Evolutionary conservation across 2,329 filamentous ascomycete species (phyloP), one percentile per base, ranked within the genome.

Genomic region (Botrytis porri): DNA sequence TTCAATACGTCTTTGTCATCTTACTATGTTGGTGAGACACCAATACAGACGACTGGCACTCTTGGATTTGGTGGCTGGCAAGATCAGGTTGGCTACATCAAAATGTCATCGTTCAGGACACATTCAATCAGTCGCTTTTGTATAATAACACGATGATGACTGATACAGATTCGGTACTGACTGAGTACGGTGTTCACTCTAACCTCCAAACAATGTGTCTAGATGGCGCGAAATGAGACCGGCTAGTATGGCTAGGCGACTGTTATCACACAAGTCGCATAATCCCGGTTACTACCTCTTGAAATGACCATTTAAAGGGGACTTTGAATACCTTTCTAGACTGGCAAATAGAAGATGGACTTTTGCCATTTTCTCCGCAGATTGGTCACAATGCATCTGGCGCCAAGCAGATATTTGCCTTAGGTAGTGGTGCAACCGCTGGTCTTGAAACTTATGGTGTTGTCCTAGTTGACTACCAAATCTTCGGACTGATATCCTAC

Each of bases 21-120:
- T 14, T 74, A 74, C 62, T 69, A 72, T 39, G 73, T 72, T 25
- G 73, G 69, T 14, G 70, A 70, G n/a, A 61, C 32, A 25, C 16
- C 59, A 61, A 61, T 61, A 37, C 32, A 61, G 59, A 25, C 20
- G 5, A 20, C 32, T 37, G 82, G 82, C 16, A 79, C 80, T 1
- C 84, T 82, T 73, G 83, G 82, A 0, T 84, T 85, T 64, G 83
- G 84, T 0, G 81, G 80, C 0, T 84, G 79, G 75, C 80, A 83
- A 69, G 83, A 84, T 64, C 82, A 84, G 29, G 75, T 75, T 3
- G 80, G 81, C 2, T 81, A 81, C 64, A 75, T 83, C 72, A 81
- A 78, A 80, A 84, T 74, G 81, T 84, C 9, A 41, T 51, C 4
- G 80, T 81, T 8, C 70, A 71, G 20, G 76, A 78, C 25, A 75